These are phyloP conservation scores for Cutaneotrichosporon dermatis DNA, from an alignment of 1,284 basidiomycete species.

Conservation along the genomic window DNA sequence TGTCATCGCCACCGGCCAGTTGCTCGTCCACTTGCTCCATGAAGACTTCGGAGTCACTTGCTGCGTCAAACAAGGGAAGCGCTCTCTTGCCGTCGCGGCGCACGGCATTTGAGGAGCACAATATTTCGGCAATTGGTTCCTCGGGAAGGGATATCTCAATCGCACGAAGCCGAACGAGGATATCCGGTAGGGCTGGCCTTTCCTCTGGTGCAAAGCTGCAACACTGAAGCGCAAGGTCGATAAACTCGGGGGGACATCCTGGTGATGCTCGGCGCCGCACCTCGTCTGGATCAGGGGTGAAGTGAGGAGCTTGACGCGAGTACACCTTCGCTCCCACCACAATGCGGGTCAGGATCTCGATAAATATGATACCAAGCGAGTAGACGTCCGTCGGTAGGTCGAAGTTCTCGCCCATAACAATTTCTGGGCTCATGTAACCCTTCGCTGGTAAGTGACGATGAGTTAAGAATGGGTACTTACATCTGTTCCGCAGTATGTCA, in stretches of 20 bases:
- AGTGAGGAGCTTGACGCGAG: constrained; percentile 70
- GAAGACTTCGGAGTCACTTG: background rate
- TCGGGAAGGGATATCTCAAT: constrained; percentile 67
- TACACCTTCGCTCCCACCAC: constrained; percentile 73
- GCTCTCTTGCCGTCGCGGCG: constrained; percentile 49
- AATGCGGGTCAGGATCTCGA: constrained; percentile 80
- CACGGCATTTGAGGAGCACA: too few species aligned
- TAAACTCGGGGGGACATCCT: constrained; percentile 73
- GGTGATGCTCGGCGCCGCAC: constrained; percentile 56
- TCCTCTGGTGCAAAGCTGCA: constrained; percentile 61
- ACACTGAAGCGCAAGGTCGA: constrained; percentile 75
- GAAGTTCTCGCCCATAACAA: constrained; percentile 83
- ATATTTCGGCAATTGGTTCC: too few species aligned
- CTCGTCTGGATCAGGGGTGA: constrained; percentile 60
- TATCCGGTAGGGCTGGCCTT: constrained; percentile 71
- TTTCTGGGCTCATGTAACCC: constrained; percentile 67
- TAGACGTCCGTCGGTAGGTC: constrained; percentile 91
- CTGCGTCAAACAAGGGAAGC: constrained; percentile 45
- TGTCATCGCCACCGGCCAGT: too few species aligned
- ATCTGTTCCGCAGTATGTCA: constrained; percentile 97
- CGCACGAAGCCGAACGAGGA: constrained; percentile 66
- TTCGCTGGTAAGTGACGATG: constrained; percentile 7
- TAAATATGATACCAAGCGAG: constrained; percentile 89
- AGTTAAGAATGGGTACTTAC: constrained; percentile 51
- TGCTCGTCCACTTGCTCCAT: too few species aligned